Percentiles rank a stretch among this genome's conserved stretches.
These are phyloP conservation scores for Pseudonitzschia pungens DNA, from an alignment of 108 stramenopile genomes.

Conservation along the genomic window DNA sequence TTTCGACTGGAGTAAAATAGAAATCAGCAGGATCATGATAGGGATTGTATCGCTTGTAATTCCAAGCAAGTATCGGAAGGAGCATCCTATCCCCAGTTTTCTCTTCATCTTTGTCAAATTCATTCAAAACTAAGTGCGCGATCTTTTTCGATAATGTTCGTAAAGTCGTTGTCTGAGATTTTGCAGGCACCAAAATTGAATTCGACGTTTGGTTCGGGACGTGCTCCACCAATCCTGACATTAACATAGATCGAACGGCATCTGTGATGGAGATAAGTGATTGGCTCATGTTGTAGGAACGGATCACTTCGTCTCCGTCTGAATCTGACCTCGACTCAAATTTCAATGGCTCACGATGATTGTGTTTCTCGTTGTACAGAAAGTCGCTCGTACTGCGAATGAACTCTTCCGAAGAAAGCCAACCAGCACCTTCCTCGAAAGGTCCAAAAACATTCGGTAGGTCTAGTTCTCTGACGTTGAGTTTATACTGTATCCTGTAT, in stretches of 20 bases:
- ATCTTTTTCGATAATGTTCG: background rate
- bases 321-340: background rate
- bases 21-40: slow-evolving; percentile 9
- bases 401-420: background rate
- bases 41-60: slow-evolving; percentile 20
- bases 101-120: background rate
- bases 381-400: background rate
- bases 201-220: background rate
- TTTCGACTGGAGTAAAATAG: slow-evolving; percentile 6
- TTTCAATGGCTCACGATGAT: no score
- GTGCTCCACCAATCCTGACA: background rate
- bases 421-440: slow-evolving; percentile 5
- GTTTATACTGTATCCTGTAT: slow-evolving; percentile 12
- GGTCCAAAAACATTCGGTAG: slow-evolving; percentile 35
- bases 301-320: background rate
- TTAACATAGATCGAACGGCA: slow-evolving; percentile 11
- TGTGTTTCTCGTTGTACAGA: background rate
- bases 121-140: background rate
- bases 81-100: background rate
- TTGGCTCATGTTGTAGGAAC: background rate
- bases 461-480: slow-evolving; percentile 13
- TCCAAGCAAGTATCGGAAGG: slow-evolving; percentile 29
- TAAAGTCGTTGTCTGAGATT: slow-evolving; percentile 7
- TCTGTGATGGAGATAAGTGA: slow-evolving; percentile 4
- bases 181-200: background rate